Base-by-base conservation (phyloP, 106 monocot genomes). In the Allium cepa region DNA sequence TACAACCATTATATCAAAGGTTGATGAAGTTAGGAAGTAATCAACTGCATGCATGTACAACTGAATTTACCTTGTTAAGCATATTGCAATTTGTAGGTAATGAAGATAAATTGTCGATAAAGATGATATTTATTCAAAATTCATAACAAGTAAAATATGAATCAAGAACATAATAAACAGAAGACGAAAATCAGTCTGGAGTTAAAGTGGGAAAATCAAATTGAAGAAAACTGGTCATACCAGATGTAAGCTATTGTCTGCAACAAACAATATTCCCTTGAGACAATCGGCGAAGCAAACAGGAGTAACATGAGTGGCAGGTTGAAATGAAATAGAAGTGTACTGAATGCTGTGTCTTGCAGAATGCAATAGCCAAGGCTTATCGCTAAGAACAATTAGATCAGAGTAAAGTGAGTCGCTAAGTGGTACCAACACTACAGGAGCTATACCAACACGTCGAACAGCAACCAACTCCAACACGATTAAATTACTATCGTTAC, bases 261-360 rank as follows among this genome's bases (percentile, higher is more conserved):
- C 76, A 71, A 89, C 93, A 90, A 90, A 93, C 47, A 99, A 77
- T 63, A 99, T 79, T 73, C 99, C 99, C 51, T 72, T 75, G 4
- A 90, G 93, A 68, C 87, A 90, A 69, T 90, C 90, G 72, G 64
- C 63, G 72, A 79, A 85, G 45, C 71, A 84, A 11, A 99, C 93
- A 14, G 93, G 83, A 15, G 93, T 90, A 13, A 81, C 85, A 79
- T 99, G 93, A 61, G 93, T 92, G 22, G 93, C 93, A 67, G 90
- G 62, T 73, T 87, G 93, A 78, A 99, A 93, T 17, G 99, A 83
- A 17, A 99, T 77, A 16, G 99, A 90, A 58, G 85, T 80, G 66
- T 93, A 99, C 66, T 77, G 87, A 77, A 99, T 84, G 74, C 90
- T 85, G 63, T 93, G 87, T 60, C 84, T 80, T 62, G 86, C 78